Evolutionary conservation across 345 rosid genomes (phyloP), one percentile per base, ranked within the genome.

Genomic region (Crucihimalaya himalaica): DNA sequence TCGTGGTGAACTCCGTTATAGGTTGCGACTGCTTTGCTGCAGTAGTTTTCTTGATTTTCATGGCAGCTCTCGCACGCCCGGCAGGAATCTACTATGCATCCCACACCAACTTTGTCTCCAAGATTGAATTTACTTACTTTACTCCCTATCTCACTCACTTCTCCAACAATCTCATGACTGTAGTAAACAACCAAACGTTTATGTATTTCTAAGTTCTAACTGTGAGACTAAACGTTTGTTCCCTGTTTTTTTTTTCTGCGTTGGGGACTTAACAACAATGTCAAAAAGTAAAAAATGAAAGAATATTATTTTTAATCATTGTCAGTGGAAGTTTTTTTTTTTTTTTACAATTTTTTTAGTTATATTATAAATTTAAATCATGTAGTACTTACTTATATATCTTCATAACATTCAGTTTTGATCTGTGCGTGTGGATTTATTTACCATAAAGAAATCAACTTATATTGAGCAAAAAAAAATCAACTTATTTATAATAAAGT

Each of bases 161-260:
- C 82, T 21, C 95, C 95, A 4, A 84, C 81, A n/a, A 88, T 85
- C 71, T 88, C 91, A 57, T 88, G 93, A 62, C 93, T 88, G 75
- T 28, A 66, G 40, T 6, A 46, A 32, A 55, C 25, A 34, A 64
- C 14, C 46, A 39, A 37, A 29, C 32, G 27, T 75, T 64, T 34
- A 7, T 45, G 14, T 59, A 59, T 46, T 8, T 45, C 16, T 57
- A 14, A 59, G 34, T 8, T 45, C 16, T 57, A 14, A 18, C 50
- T 23, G 1, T 66, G 60, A 66, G 28, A 37, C 54, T 7, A 39
- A 37, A 67, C 63, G 6, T 39, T 68, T 19, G 8, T 66, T 37
- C 19, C 18, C 27, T 32, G 6, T 34, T 34, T 34, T 34, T 34
- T 34, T 34, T 34, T 34, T 34, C 12, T 34, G 39, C 39, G 39